A percentile compares a stretch with the other conserved stretches of the same genome.
These are phyloP conservation scores for Chytriomyces hyalinus DNA, from an alignment of 192 early-diverging fungal genomes.

Conservation along the genomic window DNA sequence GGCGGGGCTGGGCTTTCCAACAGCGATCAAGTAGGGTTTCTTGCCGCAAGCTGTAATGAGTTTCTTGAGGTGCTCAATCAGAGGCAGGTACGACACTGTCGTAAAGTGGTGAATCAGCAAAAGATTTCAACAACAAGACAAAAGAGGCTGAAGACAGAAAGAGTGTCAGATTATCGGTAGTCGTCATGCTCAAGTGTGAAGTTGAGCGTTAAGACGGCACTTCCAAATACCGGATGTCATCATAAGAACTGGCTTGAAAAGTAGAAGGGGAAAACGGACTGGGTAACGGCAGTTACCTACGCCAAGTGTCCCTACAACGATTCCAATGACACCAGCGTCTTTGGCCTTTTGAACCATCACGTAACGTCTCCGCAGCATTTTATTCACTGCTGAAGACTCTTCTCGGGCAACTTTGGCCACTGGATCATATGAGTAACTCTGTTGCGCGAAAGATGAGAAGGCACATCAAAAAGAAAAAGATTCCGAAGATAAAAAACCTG, in stretches of 20 bases:
- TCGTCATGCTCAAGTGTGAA: conserved; percentile 34
- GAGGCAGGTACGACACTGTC: conserved; percentile 78
- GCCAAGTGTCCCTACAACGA: conserved; percentile 94
- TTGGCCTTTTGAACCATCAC: conserved; percentile 88
- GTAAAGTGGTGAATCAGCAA: neutral
- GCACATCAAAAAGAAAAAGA: neutral
- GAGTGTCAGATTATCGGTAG: conserved; percentile 23
- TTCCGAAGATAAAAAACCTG: conserved; percentile 35
- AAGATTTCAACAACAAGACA: conserved; percentile 1
- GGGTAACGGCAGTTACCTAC: conserved; percentile 67
- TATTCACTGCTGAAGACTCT: conserved; percentile 36
- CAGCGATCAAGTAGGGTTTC: conserved; percentile 85
- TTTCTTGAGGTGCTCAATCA: conserved; percentile 80
- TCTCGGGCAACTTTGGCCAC: conserved; percentile 54
- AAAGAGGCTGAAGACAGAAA: neutral
- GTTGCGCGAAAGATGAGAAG: neutral
- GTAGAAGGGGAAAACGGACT: neutral
- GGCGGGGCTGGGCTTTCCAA: conserved; percentile 93
- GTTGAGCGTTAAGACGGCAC: conserved; percentile 29
- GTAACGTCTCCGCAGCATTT: conserved; percentile 64
- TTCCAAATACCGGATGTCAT: conserved; percentile 37
- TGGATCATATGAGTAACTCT: conserved; percentile 76
- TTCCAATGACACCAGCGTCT: conserved; percentile 91
- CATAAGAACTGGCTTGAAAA: conserved; percentile 12
- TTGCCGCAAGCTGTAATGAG: conserved; percentile 74